phyloP scores from a whole-genome alignment of 306 rosid genomes.

The Castanea crenata region DNA sequence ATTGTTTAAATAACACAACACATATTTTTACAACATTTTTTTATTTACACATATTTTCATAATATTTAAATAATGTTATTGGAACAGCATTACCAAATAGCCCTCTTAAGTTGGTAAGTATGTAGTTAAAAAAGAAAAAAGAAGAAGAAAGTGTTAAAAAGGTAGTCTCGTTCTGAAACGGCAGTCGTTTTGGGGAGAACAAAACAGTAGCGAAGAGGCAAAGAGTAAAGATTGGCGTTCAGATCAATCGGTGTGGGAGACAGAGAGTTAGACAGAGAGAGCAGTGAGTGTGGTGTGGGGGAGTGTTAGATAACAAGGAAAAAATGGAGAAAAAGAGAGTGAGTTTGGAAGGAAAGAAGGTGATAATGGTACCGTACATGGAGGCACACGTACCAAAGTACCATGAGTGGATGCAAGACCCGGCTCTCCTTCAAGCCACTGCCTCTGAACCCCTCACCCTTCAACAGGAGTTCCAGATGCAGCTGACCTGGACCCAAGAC shows the following conservation, averaged over 20 bases:
- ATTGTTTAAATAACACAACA: too few relatives aligned
- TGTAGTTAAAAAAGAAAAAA: too few relatives aligned
- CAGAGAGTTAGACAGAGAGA: background rate
- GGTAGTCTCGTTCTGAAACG: too few relatives aligned
- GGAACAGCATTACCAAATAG: fast-evolving
- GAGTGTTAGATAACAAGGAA: background rate
- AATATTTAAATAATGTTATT: too few relatives aligned
- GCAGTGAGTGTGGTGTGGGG: background rate
- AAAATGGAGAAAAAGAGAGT: constrained; percentile 37
- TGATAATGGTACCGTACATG: constrained; percentile 79
- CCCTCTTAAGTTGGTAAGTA: too few relatives aligned
- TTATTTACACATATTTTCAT: fast-evolving
- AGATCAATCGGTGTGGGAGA: background rate
- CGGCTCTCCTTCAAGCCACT: constrained; percentile 80
- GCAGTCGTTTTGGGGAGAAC: too few relatives aligned
- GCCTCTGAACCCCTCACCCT: constrained; percentile 87
- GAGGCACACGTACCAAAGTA: constrained; percentile 74
- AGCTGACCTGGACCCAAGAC: constrained; percentile 82
- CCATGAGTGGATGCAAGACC: constrained; percentile 85
- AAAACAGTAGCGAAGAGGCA: too few relatives aligned
- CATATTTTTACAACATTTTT: fast-evolving
- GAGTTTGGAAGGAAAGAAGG: constrained; percentile 72
- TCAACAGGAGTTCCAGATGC: constrained; percentile 79
- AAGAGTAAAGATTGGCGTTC: background rate
- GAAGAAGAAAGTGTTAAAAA: too few relatives aligned